phyloP scores from a whole-genome alignment of 164 flowering plant genomes.

The Vitis amurensis region DNA sequence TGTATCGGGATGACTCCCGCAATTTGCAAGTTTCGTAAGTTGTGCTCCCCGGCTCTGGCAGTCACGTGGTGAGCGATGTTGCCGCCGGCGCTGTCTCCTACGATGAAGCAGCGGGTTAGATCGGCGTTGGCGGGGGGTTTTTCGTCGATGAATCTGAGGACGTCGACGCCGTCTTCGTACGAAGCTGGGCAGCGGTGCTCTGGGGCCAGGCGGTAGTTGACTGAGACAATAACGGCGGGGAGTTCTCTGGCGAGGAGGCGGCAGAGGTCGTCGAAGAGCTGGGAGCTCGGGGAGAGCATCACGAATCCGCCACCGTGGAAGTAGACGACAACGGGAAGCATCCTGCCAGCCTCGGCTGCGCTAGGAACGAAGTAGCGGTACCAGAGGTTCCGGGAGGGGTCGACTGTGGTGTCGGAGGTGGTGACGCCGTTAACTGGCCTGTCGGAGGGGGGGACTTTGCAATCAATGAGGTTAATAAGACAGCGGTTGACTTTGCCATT shows the following conservation, averaged over 20 bases:
- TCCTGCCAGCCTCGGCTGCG: too few relatives aligned
- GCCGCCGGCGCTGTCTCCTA: slow-evolving; percentile 35
- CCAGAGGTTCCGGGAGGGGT: too few relatives aligned
- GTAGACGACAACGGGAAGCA: too few relatives aligned
- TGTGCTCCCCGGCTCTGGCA: neutral
- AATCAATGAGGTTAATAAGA: too few relatives aligned
- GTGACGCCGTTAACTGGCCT: too few relatives aligned
- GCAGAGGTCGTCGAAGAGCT: slow-evolving; percentile 17
- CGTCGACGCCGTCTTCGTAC: slow-evolving; percentile 40
- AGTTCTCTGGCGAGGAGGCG: slow-evolving; percentile 14
- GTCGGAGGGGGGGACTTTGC: too few relatives aligned
- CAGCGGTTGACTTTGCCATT: too few relatives aligned
- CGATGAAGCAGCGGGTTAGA: slow-evolving; percentile 14
- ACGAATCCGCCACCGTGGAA: slow-evolving; percentile 20
- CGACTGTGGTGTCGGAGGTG: too few relatives aligned
- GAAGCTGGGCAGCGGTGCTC: slow-evolving; percentile 32
- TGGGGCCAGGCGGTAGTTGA: slow-evolving; percentile 40
- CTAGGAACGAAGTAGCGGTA: too few relatives aligned
- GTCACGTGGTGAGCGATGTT: slow-evolving; percentile 30
- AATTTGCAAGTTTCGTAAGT: slow-evolving; percentile 10
- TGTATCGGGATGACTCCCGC: slow-evolving; percentile 17
- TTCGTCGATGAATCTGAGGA: slow-evolving; percentile 14
- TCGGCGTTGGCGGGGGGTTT: neutral
- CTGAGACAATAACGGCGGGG: slow-evolving; percentile 36
- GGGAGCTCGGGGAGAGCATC: slow-evolving; percentile 5